Percentiles rank a stretch among this genome's conserved stretches.
These are phyloP conservation scores for Gentiana straminea DNA, from an alignment of 257 asterid species.

Conservation along the genomic window DNA sequence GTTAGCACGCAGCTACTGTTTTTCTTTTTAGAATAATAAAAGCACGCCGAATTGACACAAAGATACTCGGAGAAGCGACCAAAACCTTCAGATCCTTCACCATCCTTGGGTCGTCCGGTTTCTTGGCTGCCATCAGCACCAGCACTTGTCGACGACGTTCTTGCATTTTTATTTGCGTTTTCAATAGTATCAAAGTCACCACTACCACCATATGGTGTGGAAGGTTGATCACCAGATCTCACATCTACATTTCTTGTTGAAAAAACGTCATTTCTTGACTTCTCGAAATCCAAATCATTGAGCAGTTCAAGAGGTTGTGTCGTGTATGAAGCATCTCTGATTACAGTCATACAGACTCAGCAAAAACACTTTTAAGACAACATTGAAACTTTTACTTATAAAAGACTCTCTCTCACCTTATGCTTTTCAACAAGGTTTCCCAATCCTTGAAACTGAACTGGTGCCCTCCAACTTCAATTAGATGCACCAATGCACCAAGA, in stretches of 20 bases:
- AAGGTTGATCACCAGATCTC: conserved; percentile 24
- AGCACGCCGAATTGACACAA: neutral
- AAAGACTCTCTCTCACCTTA: conserved; percentile 38
- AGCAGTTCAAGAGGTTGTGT: conserved; percentile 99
- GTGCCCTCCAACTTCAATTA: conserved; percentile 97
- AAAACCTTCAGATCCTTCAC: conserved; percentile 82
- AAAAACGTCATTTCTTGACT: conserved; percentile 34
- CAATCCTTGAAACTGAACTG: conserved; percentile 87
- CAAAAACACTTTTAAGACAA: conserved; percentile 8
- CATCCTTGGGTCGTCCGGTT: conserved; percentile 32
- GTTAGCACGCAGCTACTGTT: conserved; percentile 2
- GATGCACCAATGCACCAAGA: conserved; percentile 95
- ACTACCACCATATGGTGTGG: conserved; percentile 21
- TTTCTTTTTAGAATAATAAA: neutral
- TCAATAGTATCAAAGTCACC: conserved; percentile 24
- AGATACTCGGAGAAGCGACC: conserved; percentile 2
- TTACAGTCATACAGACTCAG: conserved; percentile 12
- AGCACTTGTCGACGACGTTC: conserved; percentile 21
- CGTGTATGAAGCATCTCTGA: conserved; percentile 92
- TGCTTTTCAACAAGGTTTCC: conserved; percentile 91
- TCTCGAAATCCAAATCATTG: conserved; percentile 70
- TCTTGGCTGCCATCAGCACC: conserved; percentile 44
- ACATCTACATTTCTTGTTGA: conserved; percentile 39
- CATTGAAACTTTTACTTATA: neutral
- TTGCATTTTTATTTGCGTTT: conserved; percentile 43